Evolutionary conservation across 2,329 filamentous ascomycete species (phyloP), one percentile per base, ranked within the genome.

Genomic region (Venturiaceae sp.): DNA sequence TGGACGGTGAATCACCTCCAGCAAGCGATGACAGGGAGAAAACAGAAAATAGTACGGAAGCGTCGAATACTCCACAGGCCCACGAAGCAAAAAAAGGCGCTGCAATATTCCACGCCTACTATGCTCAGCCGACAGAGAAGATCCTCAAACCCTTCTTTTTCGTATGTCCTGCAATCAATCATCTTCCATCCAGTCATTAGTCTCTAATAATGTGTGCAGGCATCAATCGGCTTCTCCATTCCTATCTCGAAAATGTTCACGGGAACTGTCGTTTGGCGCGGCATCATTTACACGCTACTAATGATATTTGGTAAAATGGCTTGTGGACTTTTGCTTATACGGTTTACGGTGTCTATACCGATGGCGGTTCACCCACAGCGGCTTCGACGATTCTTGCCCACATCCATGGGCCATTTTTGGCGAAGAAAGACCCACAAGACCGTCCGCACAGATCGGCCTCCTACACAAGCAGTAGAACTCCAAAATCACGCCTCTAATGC

Each of bases 101-200:
- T 1, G 64, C 62, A 33, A 66, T 79, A 6, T 83, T 78, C 60
- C 67, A 76, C 32, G 66, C 63, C n/a, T 80, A 77, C 64, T 81
- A 77, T 64, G 66, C 70, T 8, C 66, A 72, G 23, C 68, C 75
- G 0, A 71, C 79, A 0, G 67, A 80, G 2, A 74, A 74, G 8
- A 74, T 91, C 0, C 68, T 92, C 0, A 83, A 83, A 54, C 87
- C 88, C 0, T 79, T 90, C 59, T 91, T 92, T 71, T 92, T 92
- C 65, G 87, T 82, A 66, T 69, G 80, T 66, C 92, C 36, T 88
- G 88, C 0, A n/a, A n/a, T n/a, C 92, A 92, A 66, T 85, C 88
- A 0, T 87, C 94, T 1, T 88, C 88, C 0, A 85, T 92, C 30
- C 82, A 80, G 0, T 72, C 81, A 5, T 83, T 94, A 77, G 92